These are phyloP conservation scores for Tephrocybe sp. DNA, from an alignment of 768 basidiomycete species.

Conservation along the genomic window DNA sequence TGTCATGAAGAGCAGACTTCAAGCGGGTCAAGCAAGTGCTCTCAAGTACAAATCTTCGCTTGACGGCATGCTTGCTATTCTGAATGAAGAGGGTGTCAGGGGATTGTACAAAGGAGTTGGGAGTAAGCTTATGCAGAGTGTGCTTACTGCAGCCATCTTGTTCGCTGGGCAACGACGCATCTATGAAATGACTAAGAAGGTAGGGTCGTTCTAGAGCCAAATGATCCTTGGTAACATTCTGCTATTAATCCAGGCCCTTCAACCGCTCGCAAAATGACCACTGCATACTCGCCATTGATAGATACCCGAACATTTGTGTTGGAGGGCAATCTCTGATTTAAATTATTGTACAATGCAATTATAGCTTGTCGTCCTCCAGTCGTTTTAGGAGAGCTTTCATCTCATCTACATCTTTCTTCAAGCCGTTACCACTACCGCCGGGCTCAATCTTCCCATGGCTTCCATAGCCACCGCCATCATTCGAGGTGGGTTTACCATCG, in stretches of 20 bases:
- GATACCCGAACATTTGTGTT: not conserved
- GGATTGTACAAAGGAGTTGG: constrained; percentile 87
- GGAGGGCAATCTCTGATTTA: too few relatives aligned
- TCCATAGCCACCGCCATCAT: constrained; percentile 53
- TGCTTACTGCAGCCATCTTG: constrained; percentile 90
- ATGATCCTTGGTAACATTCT: not conserved
- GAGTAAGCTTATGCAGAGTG: constrained; percentile 89
- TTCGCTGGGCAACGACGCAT: constrained; percentile 88
- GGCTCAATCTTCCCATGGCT: constrained; percentile 31
- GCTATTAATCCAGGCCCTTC: constrained; percentile 14
- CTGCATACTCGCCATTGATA: not conserved
- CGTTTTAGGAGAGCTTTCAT: constrained; percentile 59
- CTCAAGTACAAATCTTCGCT: constrained; percentile 74
- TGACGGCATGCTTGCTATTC: constrained; percentile 75
- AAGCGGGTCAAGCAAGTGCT: constrained; percentile 70
- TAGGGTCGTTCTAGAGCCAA: constrained; percentile 17
- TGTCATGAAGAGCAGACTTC: constrained; percentile 77
- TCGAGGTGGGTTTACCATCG: constrained; percentile 60
- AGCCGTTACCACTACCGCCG: constrained; percentile 53
- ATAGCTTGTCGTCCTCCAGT: constrained; percentile 22
- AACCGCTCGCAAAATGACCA: constrained; percentile 14
- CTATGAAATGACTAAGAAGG: constrained; percentile 68
- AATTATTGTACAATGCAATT: constrained; percentile 1
- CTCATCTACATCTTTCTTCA: constrained; percentile 72
- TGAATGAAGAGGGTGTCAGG: constrained; percentile 75